A percentile compares a stretch with the other conserved stretches of the same genome.
Evolutionary conservation across 148 eudicot genomes (phyloP).

Genomic region (Rhododendron williamsianum): DNA sequence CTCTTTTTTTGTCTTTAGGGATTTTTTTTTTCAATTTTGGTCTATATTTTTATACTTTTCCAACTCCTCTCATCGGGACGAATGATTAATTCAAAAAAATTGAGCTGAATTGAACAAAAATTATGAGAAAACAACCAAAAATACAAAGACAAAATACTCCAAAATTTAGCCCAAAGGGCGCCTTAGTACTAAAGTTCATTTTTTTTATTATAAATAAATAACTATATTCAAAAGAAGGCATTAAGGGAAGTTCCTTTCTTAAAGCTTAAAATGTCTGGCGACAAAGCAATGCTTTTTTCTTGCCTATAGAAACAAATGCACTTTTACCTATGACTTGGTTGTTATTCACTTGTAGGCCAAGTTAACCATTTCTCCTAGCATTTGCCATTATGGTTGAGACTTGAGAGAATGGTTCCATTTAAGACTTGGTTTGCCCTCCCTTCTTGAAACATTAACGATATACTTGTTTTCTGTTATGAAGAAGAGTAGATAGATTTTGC

Average conservation of each 20-base stretch:
- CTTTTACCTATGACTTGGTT: neutral
- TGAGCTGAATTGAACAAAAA: neutral
- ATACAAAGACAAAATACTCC: neutral
- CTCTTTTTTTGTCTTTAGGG: too few relatives aligned
- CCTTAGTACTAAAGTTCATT: neutral
- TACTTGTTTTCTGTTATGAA: neutral
- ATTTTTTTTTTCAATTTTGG: too few relatives aligned
- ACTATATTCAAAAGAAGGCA: neutral
- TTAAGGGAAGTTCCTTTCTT: neutral
- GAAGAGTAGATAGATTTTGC: neutral
- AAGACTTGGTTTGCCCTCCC: neutral
- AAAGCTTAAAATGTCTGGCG: neutral
- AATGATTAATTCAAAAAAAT: too few relatives aligned
- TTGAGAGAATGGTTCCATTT: neutral
- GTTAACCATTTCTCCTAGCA: neutral
- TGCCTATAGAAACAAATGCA: neutral
- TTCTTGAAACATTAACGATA: neutral
- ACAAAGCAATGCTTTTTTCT: neutral
- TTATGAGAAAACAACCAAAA: neutral
- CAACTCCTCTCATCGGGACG: neutral
- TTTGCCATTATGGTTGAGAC: neutral
- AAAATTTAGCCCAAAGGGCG: neutral
- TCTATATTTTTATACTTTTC: too few relatives aligned
- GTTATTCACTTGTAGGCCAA: neutral
- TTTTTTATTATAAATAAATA: too few relatives aligned